Percentiles rank a stretch among this genome's conserved stretches.
Evolutionary conservation across 2,329 filamentous ascomycete genomes (phyloP).

Genomic region (Fusarium sp.): DNA sequence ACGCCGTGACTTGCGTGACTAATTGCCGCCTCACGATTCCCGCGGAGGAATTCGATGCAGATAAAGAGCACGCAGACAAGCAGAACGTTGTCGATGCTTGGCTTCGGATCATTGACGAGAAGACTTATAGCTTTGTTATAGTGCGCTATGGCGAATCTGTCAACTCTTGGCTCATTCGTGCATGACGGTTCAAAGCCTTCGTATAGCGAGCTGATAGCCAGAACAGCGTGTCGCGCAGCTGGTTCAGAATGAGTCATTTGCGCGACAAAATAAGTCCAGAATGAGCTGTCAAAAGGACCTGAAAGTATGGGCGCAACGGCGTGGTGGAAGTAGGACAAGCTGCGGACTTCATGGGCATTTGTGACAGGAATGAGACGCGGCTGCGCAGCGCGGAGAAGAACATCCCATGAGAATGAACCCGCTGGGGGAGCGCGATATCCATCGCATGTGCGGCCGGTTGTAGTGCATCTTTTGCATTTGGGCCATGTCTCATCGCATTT

Average conservation of each 20-base stretch:
- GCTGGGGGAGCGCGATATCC: slow-evolving; percentile 62
- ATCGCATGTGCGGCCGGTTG: slow-evolving; percentile 68
- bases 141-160: slow-evolving; percentile 54
- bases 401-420: slow-evolving; percentile 53
- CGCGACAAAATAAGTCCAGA: slow-evolving; percentile 59
- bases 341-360: slow-evolving; percentile 51
- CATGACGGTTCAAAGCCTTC: slow-evolving; percentile 51
- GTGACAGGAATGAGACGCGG: slow-evolving; percentile 39
- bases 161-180: background rate
- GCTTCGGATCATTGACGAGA: slow-evolving; percentile 45
- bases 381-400: slow-evolving; percentile 50
- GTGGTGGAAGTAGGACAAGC: slow-evolving; percentile 57
- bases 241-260: slow-evolving; percentile 57
- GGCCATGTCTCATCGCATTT: slow-evolving; percentile 72
- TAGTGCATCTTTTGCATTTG: slow-evolving; percentile 65
- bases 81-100: slow-evolving; percentile 54
- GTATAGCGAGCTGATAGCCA: slow-evolving; percentile 59
- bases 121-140: slow-evolving; percentile 60
- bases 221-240: slow-evolving; percentile 56
- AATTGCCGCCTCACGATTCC: slow-evolving; percentile 54
- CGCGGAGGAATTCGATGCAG: slow-evolving; percentile 61
- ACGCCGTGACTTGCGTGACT: slow-evolving; percentile 59
- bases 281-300: slow-evolving; percentile 56
- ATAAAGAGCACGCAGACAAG: slow-evolving; percentile 60
- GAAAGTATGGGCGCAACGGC: slow-evolving; percentile 56